These are phyloP conservation scores for Ephemerocybe angulata DNA, from an alignment of 768 basidiomycete genomes.

Conservation along the genomic window DNA sequence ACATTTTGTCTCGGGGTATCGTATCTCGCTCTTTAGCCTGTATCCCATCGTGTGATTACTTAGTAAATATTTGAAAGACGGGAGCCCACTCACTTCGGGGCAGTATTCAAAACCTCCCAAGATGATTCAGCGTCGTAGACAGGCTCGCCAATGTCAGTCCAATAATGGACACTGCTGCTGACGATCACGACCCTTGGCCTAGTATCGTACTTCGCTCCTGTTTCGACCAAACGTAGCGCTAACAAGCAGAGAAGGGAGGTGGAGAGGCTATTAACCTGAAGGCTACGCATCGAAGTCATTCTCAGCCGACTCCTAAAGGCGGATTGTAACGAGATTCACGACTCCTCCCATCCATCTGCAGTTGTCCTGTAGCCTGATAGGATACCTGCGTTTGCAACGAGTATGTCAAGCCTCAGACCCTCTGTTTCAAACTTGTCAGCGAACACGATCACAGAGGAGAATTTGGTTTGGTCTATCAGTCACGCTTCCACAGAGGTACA, in stretches of 20 bases:
- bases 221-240: conserved; percentile 35
- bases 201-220: conserved; percentile 24
- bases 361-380: conserved; percentile 12
- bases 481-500: conserved; percentile 33
- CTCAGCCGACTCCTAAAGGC: no score
- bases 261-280: conserved; percentile 44
- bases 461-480: conserved; percentile 34
- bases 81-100: conserved; percentile 7
- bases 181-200: conserved; percentile 36
- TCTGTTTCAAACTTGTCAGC: conserved; percentile 30
- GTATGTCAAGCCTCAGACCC: conserved; percentile 36
- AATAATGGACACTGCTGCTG: conserved; percentile 37
- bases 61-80: background rate
- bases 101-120: conserved; percentile 24
- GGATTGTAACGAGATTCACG: no score
- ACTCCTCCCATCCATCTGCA: conserved; percentile 43
- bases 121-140: conserved; percentile 19
- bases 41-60: no score
- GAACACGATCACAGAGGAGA: conserved; percentile 36
- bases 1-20: conserved; percentile 34
- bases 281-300: conserved; percentile 22
- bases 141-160: conserved; percentile 21
- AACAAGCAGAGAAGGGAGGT: conserved; percentile 36
- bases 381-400: conserved; percentile 42
- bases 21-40: conserved; percentile 7